Evolutionary conservation across 2,329 filamentous ascomycete species (phyloP), one percentile per base, ranked within the genome.

Genomic region (Exutisphaerella laricina): DNA sequence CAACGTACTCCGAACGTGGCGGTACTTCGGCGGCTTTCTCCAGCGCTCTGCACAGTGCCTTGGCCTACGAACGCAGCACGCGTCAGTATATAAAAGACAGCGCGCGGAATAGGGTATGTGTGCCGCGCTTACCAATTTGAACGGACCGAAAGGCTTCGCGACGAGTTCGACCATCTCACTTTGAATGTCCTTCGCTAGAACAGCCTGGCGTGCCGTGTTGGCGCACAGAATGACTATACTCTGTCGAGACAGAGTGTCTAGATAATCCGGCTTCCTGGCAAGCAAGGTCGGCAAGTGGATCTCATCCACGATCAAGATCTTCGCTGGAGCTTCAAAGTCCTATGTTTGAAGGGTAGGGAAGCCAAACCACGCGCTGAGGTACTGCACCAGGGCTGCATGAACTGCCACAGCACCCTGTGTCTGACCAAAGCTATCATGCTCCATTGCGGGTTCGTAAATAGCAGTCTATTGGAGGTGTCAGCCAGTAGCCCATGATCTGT

Each of bases 181-280:
- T 13, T 44, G 41, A 23, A 55, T 52, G 29, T 55, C 52, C 30
- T 48, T 43, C 3, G 52, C 35, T 25, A 55, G 29, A n/a, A 51
- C 41, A 2, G 50, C 47, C 44, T 55, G 50, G 21, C 52, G 40
- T 22, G 59, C 55, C 4, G 58, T 52, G 39, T 59, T 61, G 9
- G 61, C 58, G 41, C 62, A 64, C 3, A 66, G 45, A 8, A 66
- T 54, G 25, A 66, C 54, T 33, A 64, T 52, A 16, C 53, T 58
- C 20, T 54, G 49, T 14, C 45, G 39, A 17, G 36, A 47, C 6
- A 42, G 17, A 12, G 32, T 46, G 10, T 50, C 53, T 13, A 53
- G 35, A 20, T 47, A 41, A 9, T 40, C 22, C 6, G 54, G 45
- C 13, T 46, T 40, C 3, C 46, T 41, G 4, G 45, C 43, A 9